These are phyloP conservation scores for Podospora australis DNA, from an alignment of 495 filamentous ascomycete genomes.

Conservation along the genomic window DNA sequence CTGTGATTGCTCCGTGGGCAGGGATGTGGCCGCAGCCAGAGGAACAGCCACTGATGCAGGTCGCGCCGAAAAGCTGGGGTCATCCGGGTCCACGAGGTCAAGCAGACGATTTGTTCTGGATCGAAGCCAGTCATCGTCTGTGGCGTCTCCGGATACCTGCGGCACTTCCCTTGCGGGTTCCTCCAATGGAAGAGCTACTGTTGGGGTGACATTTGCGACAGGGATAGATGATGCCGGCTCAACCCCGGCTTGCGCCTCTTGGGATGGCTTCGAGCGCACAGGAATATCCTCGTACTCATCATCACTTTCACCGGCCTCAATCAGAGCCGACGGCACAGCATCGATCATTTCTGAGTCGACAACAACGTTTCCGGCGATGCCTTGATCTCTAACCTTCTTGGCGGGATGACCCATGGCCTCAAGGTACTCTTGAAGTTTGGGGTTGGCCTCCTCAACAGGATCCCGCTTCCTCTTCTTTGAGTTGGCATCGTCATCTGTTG, in stretches of 20 bases:
- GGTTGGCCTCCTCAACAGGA: slow-evolving; percentile 49
- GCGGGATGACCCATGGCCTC: slow-evolving; percentile 58
- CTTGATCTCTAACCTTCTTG: slow-evolving; percentile 23
- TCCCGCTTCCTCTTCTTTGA: slow-evolving; percentile 49
- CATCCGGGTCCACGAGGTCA: slow-evolving; percentile 64
- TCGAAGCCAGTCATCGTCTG: slow-evolving; percentile 88
- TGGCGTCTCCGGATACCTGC: slow-evolving; percentile 32
- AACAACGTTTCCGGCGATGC: slow-evolving; percentile 12
- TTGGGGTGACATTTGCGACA: neutral
- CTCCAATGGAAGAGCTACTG: slow-evolving; percentile 9
- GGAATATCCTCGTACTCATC: slow-evolving; percentile 60
- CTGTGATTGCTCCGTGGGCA: slow-evolving; percentile 18
- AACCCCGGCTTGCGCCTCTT: slow-evolving; percentile 16
- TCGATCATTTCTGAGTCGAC: slow-evolving; percentile 20
- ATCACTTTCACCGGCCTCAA: slow-evolving; percentile 50
- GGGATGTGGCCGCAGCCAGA: slow-evolving; percentile 11
- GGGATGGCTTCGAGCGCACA: slow-evolving; percentile 27
- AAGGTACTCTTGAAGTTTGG: slow-evolving; percentile 81
- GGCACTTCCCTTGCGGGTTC: slow-evolving; percentile 9
- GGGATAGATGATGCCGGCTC: slow-evolving; percentile 4
- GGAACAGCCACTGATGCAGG: slow-evolving; percentile 11
- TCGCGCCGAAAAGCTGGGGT: slow-evolving; percentile 24
- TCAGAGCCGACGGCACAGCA: slow-evolving; percentile 40
- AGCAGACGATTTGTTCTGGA: slow-evolving; percentile 87
- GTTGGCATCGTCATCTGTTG: slow-evolving; percentile 15